Base-by-base conservation (phyloP, 768 basidiomycete genomes). In the Exsudoporus frostii region DNA sequence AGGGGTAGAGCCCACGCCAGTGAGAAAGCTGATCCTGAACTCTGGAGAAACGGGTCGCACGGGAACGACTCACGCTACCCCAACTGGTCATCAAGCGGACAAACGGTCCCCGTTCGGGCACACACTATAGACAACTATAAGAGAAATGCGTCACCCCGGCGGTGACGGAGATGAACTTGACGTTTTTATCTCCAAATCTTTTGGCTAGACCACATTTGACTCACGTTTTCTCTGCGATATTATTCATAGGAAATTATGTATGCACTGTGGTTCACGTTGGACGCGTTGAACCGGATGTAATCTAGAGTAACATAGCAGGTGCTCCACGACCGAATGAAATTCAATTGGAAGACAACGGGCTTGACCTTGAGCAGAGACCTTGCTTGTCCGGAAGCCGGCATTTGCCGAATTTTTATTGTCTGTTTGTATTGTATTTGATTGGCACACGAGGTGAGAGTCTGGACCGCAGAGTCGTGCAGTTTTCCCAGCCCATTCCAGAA, bases 111-210 rank as follows among this genome's bases (percentile, higher is more conserved):
- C 19, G 43, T 38, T 32, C 64, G 64, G n/a, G 66, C 70, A 29
- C 62, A 71, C 48, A 63, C 59, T 6, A 44, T 38, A 59, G 75
- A 71, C 59, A 71, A 75, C 43, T 76, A 68, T 56, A 70, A 60
- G 66, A 68, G 73, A 54, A 68, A 71, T 52, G 74, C 74, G 41
- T 74, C 77, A 64, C 68, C 74, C 72, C 63, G 76, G 74, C 70
- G 76, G 72, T 75, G 73, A 78, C 34, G 43, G 48, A 36, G 14
- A 52, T 52, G 45, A 58, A 42, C 49, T 57, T 48, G 53, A 53
- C 27, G 45, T 49, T 44, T 22, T 44, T 22, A 40, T 33, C 25
- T 42, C 34, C 27, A 51, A 37, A 53, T 20, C 11, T 45, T 51
- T 45, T 41, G 37, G 62, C 49, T 57, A 45, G 56, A 58, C 55